Evolutionary conservation across 179 eudicot genomes (phyloP), one percentile per base, ranked within the genome.

Genomic region (Actinidia arguta): DNA sequence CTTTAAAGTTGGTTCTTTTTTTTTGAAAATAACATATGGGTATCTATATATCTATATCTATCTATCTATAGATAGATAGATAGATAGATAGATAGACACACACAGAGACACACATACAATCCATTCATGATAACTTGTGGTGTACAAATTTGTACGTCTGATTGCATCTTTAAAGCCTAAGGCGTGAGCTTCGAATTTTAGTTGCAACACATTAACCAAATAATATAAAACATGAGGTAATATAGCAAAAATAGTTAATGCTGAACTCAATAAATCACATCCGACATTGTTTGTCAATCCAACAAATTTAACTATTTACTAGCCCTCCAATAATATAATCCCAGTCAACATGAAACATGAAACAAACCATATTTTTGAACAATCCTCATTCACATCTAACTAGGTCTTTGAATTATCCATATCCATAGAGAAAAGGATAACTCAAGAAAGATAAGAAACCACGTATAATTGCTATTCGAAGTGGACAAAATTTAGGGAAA

Each of bases 371-470:
- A 5, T 6, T 73, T 73, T 52, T 44, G 27, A 73, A 73, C 22
- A 2, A 73, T 25, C 61, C 24, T 54, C 62, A 27, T 17, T 31
- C 62, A 25, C 39, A 47, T 16, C 4, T 48, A 48, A n/a, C 56
- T 47, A 72, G 75, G 24, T 72, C 55, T 47, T 72, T 6, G 17
- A 12, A 72, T 22, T 47, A 20, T 70, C 42, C 8, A 72, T 48
- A 9, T 59, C 55, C 24, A 72, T 47, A 22, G 36, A 47, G 75
- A 14, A 47, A 72, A 47, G n/a, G 56, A 18, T 48, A 72, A 14
- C 75, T 48, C 13, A 72, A 47, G 75, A 70, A 70, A 44, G 74
- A 70, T 42, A n/a, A 17, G 75, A 22, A 20, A 58, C 8, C 63
- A 58, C n/a, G 24, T 1, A n/a, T 3, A 58, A 4, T 58, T 58